A percentile compares a stretch with the other conserved stretches of the same genome.
phyloP scores from a whole-genome alignment of 805 yeast genomes.

The Jamesozyma hellenica region DNA sequence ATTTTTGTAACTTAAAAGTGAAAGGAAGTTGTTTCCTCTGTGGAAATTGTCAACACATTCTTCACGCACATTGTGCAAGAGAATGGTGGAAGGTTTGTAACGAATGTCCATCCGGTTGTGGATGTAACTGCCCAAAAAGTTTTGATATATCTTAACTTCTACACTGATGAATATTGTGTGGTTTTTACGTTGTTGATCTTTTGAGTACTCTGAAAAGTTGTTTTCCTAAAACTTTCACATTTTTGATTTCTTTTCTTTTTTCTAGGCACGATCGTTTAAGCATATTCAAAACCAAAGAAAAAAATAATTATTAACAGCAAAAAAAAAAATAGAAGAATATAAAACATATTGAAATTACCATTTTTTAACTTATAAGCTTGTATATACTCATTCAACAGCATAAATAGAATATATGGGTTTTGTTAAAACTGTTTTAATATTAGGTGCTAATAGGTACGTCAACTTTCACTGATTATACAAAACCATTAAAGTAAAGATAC shows the following conservation, averaged over 20 bases:
- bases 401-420: too few relatives aligned
- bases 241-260: background rate
- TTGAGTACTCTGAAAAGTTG: too few relatives aligned
- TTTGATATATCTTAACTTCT: conserved; percentile 15
- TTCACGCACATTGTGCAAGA: conserved; percentile 70
- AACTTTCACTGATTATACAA: background rate
- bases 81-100: conserved; percentile 59
- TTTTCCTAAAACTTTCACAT: too few relatives aligned
- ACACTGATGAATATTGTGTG: too few relatives aligned
- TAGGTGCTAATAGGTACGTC: conserved; percentile 34
- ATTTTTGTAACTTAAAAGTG: conserved; percentile 53
- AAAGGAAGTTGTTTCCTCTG: conserved; percentile 57
- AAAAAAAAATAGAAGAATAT: too few relatives aligned
- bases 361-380: too few relatives aligned
- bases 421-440: conserved; percentile 33
- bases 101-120: conserved; percentile 82
- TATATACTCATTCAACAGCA: too few relatives aligned
- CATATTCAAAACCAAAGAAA: too few relatives aligned
- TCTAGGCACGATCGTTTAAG: background rate
- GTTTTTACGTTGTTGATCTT: too few relatives aligned
- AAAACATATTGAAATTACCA: too few relatives aligned
- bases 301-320: too few relatives aligned
- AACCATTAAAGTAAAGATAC: too few relatives aligned
- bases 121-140: conserved; percentile 51
- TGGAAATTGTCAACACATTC: conserved; percentile 62